Evolutionary conservation across 2,329 filamentous ascomycete species (phyloP).

Genomic region (Verticillium klebahnii): DNA sequence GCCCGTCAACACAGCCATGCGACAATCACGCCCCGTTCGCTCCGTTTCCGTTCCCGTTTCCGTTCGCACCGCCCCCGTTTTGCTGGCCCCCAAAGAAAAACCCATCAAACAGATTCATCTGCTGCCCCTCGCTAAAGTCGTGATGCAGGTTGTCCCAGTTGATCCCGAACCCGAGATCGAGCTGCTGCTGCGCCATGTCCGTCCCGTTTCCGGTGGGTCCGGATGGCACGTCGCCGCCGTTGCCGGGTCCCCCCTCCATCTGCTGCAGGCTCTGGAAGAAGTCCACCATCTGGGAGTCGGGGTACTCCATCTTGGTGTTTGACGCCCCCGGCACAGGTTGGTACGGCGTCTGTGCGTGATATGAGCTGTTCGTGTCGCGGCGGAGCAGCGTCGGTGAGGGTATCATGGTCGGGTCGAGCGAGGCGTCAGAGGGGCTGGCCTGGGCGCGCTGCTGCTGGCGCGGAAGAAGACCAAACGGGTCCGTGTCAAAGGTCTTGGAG

Average conservation of each 20-base stretch:
- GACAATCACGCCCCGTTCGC: not conserved
- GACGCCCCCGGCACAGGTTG: conserved; percentile 14
- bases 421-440: conserved; percentile 22
- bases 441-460: conserved; percentile 20
- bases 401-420: conserved; percentile 37
- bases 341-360: conserved; percentile 1
- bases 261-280: conserved; percentile 43
- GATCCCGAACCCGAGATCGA: conserved; percentile 64
- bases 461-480: conserved; percentile 17
- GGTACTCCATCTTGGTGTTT: conserved; percentile 29
- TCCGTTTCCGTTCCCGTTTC: conserved; percentile 4
- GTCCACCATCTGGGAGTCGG: conserved; percentile 49
- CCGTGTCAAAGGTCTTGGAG: conserved; percentile 29
- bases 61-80: conserved; percentile 18
- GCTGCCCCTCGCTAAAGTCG: conserved; percentile 55
- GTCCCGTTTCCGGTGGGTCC: conserved; percentile 21
- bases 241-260: not conserved
- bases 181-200: conserved; percentile 39
- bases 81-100: conserved; percentile 65
- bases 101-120: conserved; percentile 66
- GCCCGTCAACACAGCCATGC: conserved; percentile 2
- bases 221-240: not conserved
- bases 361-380: conserved; percentile 21
- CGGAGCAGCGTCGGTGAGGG: conserved; percentile 37
- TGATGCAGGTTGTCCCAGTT: conserved; percentile 60